Percentiles rank a stretch among this genome's conserved stretches.
Evolutionary conservation across 345 rosid species (phyloP).

Genomic region (Sapria himalayana): DNA sequence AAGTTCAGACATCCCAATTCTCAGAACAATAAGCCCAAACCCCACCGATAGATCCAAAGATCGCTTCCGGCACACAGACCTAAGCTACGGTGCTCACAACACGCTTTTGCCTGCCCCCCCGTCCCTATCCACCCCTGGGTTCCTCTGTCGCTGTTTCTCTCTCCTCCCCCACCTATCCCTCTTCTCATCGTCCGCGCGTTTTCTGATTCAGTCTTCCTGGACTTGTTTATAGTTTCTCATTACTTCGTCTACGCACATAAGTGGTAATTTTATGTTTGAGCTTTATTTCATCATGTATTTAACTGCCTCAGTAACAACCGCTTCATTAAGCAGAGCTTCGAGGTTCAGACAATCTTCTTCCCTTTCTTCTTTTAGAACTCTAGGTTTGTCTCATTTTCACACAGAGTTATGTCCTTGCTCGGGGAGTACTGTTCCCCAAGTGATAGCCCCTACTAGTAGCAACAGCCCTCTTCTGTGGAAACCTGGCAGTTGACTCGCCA

Average conservation of each 20-base stretch:
- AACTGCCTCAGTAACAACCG: slow-evolving; percentile 30
- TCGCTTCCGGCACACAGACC: slow-evolving; percentile 20
- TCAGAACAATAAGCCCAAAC: too few species aligned
- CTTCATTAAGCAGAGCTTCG: slow-evolving; percentile 45
- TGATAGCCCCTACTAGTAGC: slow-evolving; percentile 18
- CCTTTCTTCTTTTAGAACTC: slow-evolving; percentile 9
- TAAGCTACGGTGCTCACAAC: slow-evolving; percentile 11
- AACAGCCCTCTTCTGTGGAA: slow-evolving; percentile 68
- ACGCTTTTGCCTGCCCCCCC: too few species aligned
- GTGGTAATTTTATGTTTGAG: slow-evolving; percentile 13
- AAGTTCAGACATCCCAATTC: too few species aligned
- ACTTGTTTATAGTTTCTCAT: too few species aligned
- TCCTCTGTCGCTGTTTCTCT: slow-evolving; percentile 3
- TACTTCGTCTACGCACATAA: too few species aligned
- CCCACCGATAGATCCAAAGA: too few species aligned
- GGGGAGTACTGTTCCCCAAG: too few species aligned
- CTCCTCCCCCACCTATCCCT: neutral
- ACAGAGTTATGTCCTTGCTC: too few species aligned
- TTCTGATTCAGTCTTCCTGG: too few species aligned
- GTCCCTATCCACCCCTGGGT: too few species aligned
- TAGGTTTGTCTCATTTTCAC: slow-evolving; percentile 4
- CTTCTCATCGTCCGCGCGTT: slow-evolving; percentile 5
- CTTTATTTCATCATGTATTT: slow-evolving; percentile 37
- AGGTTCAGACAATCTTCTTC: slow-evolving; percentile 22
- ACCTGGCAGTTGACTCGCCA: slow-evolving; percentile 53